phyloP scores from a whole-genome alignment of 257 asterid species.

The Nicotiana tabacum region DNA sequence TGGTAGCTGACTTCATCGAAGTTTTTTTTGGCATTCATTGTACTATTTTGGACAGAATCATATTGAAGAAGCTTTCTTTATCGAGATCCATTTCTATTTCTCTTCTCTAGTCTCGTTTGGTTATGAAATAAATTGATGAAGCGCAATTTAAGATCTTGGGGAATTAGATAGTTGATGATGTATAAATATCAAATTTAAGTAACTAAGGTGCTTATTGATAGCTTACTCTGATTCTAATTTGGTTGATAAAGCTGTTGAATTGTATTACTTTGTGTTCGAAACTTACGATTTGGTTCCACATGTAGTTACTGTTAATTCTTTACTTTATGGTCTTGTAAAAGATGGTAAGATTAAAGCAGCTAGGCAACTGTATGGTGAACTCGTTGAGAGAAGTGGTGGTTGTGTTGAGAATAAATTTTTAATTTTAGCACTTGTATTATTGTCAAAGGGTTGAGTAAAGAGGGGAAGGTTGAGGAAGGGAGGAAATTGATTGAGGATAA shows the following conservation, averaged over 20 bases:
- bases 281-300: conserved; percentile 39
- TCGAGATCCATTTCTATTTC: no score
- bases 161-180: no score
- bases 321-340: conserved; percentile 67
- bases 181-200: no score
- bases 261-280: conserved; percentile 43
- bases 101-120: no score
- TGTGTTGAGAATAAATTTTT: conserved; percentile 25
- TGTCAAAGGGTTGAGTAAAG: conserved; percentile 73
- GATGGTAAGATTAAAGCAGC: conserved; percentile 50
- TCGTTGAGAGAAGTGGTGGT: conserved; percentile 39
- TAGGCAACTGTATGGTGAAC: conserved; percentile 48
- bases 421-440: conserved; percentile 73
- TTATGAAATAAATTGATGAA: no score
- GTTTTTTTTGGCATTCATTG: no score
- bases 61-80: no score
- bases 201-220: neutral
- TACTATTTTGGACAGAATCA: no score
- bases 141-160: no score
- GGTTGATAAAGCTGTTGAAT: conserved; percentile 58
- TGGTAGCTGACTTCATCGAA: no score
- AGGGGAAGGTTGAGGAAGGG: conserved; percentile 71
- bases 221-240: conserved; percentile 51
- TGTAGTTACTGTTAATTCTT: conserved; percentile 62
- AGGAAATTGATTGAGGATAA: conserved; percentile 59